Evolutionary conservation across 768 basidiomycete genomes (phyloP), one percentile per base, ranked within the genome.

Genomic region (Sistotremastrum niveocremeum): DNA sequence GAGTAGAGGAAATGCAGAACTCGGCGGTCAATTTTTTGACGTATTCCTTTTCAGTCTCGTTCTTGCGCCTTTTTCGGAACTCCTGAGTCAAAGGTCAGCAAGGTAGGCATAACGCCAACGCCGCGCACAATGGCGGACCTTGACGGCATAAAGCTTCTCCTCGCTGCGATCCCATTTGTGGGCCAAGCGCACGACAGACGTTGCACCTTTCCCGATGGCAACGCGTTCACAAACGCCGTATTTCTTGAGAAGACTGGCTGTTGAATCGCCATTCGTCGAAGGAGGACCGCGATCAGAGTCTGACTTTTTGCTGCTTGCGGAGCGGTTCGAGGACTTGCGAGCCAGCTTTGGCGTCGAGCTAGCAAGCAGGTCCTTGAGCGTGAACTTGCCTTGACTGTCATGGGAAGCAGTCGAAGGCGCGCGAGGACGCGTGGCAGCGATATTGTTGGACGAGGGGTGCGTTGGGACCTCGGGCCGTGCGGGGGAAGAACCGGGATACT

Each of bases 1-100:
- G 65, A 2, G 93, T 95, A 35, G 93, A 95, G 39, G 89, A 93
- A 51, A 98, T 98, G 65, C 93, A 98, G 65, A 97, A 98, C 62
- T 98, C 94, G 29, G 94, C 90, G 5, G 94, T 99, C 55, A 99
- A 83, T 65, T 99, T 99, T 79, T 99, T 99, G 68, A 99, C 81
- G 57, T 99, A 99, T 68, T 99, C 94, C 63, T 95, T 95, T 65
- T 99, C 94, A 4, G 91, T 80, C 68, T 99, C 94, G 58, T 94
- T 95, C 76, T 93, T 94, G 55, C 94, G 78, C 51, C 94, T 79
- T 63, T 95, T 97, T 44, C 94, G 84, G 72, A 99, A 99, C 66
- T 99, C 94, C 90, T 94, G 51, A 40, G 41, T 42, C 12, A 49
- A 41, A 42, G 39, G 38, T 41, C 46, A 44, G 44, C 45, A 47